Base-by-base conservation (phyloP, 2,329 filamentous ascomycete genomes). In the Fusarium nygamai region DNA sequence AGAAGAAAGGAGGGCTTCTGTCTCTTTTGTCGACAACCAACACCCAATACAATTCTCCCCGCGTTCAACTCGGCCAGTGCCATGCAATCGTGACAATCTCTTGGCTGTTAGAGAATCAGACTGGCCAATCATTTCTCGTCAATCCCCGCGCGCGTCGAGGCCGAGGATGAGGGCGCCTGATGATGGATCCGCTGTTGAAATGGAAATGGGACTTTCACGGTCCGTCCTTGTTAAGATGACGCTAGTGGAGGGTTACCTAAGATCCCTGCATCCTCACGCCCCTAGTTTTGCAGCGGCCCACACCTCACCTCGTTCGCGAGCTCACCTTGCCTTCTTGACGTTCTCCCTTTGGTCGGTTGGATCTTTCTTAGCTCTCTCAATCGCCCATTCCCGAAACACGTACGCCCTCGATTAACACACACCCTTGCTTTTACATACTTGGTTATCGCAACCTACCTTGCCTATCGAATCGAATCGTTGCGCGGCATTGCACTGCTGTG, bases 311-410 rank as follows among this genome's bases (percentile, higher is more conserved):
- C 19, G 36, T 41, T 68, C 24, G 24, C 56, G 36, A 57, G 57
- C 65, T 66, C 46, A 59, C 65, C 46, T 58, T 19, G n/a, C 24
- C 47, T 31, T 29, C 46, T 31, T 29, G 44, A 47, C 22, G 14
- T 39, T 38, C 67, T 73, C 71, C 71, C 71, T 74, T 73, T 73
- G 71, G 71, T 73, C 70, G 59, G 61, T 53, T 61, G 57, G 36
- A 54, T 59, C 64, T 67, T 63, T 60, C 54, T 60, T 67, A 56
- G 54, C 50, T 44, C 43, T 50, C 63, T 69, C 58, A 71, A 67
- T 73, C 41, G 43, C 41, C 63, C 70, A 67, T 73, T 63, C 71
- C 70, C 71, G 71, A 72, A 74, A 74, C 72, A 68, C 53, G 44
- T 27, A 74, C 67, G 34, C 71, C 71, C 63, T 59, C 60, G 38